These are phyloP conservation scores for Fraxinus americana DNA, from an alignment of 257 asterid genomes.

Conservation along the genomic window DNA sequence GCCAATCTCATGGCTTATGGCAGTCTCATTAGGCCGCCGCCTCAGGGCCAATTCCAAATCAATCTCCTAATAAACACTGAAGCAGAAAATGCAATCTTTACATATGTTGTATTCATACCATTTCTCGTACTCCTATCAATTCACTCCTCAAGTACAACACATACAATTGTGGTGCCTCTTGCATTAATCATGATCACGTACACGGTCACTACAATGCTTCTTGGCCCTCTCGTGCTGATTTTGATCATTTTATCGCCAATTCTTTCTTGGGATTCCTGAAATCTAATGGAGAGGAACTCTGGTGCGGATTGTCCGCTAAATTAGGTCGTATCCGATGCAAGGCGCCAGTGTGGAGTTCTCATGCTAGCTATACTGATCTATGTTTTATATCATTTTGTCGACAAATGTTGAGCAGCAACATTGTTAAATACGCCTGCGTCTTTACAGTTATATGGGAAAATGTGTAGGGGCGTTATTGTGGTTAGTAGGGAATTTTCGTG, in stretches of 20 bases:
- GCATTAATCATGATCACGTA: constrained; percentile 46
- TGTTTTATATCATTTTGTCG: neutral
- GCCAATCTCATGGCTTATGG: constrained; percentile 49
- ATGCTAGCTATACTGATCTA: constrained; percentile 39
- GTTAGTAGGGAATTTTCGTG: neutral
- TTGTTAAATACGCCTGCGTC: too few relatives aligned
- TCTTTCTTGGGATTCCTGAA: constrained; percentile 39
- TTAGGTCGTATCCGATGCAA: constrained; percentile 44
- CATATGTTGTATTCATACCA: constrained; percentile 47
- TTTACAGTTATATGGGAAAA: neutral
- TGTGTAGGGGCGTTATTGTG: neutral
- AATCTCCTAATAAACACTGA: constrained; percentile 43
- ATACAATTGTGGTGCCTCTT: constrained; percentile 49
- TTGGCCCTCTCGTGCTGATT: constrained; percentile 60
- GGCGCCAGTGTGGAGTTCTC: constrained; percentile 43
- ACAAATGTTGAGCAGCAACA: neutral
- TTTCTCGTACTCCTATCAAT: constrained; percentile 41
- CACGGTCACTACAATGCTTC: constrained; percentile 57
- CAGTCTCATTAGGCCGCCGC: constrained; percentile 56
- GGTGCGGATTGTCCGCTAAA: constrained; percentile 49
- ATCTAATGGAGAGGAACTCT: constrained; percentile 44
- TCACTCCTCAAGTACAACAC: constrained; percentile 37
- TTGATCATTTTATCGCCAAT: constrained; percentile 41
- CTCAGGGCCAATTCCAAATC: constrained; percentile 45
- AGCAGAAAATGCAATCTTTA: constrained; percentile 49